Conservation (phyloP, 1,284 basidiomycete genomes). For the Apiotrichum gracile region DNA sequence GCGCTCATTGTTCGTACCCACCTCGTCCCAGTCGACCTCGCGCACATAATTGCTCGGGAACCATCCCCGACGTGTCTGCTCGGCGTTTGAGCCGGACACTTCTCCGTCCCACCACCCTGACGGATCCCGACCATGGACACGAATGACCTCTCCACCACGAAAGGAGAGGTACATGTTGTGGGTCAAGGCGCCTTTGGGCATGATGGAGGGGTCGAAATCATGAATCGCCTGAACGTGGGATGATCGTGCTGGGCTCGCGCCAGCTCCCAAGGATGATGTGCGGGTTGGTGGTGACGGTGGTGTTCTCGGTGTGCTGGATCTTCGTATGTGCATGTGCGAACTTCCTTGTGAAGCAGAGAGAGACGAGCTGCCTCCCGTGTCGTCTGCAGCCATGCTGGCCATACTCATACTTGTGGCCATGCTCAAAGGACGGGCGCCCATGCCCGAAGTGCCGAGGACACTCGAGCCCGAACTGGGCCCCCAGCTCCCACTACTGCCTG, state of each 20-base stretch:
- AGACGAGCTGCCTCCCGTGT: not conserved
- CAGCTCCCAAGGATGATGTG: not conserved
- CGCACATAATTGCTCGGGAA: conserved; percentile 72
- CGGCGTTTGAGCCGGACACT: conserved; percentile 43
- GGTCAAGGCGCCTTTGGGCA: conserved; percentile 40
- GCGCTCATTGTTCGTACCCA: conserved; percentile 10
- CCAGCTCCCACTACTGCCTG: not conserved
- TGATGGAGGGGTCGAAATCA: conserved; percentile 64
- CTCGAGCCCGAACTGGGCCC: not conserved
- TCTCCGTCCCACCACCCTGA: conserved; percentile 99
- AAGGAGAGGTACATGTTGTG: conserved; percentile 81
- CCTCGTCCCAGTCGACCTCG: conserved; percentile 28
- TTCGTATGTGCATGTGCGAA: not conserved
- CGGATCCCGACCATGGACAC: conserved; percentile 74
- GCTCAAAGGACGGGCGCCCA: not conserved
- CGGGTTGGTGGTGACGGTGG: conserved; percentile 8
- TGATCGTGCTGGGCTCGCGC: not conserved
- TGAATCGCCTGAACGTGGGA: conserved; percentile 70
- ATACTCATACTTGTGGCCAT: not conserved
- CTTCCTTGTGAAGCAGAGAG: not conserved
- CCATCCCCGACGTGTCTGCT: conserved; percentile 69
- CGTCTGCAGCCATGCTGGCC: not conserved
- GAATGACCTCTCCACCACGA: conserved; percentile 81
- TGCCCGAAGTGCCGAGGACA: not conserved
- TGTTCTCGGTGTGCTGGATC: not conserved